Evolutionary conservation across 225 moss, liverwort and hornwort genomes (phyloP).

Genomic region (Pleurozium schreberi): DNA sequence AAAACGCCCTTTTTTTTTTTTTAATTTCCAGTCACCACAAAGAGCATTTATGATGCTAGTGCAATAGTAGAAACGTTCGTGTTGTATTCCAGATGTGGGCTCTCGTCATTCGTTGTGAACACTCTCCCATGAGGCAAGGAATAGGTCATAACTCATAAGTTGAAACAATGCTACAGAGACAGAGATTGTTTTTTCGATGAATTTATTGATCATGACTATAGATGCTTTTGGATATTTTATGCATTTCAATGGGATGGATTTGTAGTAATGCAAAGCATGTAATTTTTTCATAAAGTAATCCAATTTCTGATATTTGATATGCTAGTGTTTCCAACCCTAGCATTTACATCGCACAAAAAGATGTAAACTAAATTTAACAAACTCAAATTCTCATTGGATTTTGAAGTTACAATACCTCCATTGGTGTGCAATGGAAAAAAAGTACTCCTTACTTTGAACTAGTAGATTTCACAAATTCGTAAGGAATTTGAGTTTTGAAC

Average conservation of each 20-base stretch:
- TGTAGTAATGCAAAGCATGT: no score
- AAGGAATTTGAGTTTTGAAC: no score
- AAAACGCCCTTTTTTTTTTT: no score
- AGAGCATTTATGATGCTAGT: not conserved
- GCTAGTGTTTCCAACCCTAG: not conserved
- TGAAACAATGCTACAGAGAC: not conserved
- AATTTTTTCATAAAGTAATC: no score
- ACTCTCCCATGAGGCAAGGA: no score
- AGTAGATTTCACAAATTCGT: not conserved
- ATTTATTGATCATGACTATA: no score
- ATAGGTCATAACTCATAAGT: not conserved
- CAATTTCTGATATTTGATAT: no score
- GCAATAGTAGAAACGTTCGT: not conserved
- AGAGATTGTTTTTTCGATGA: no score
- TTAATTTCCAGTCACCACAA: no score
- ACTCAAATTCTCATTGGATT: not conserved
- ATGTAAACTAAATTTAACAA: not conserved
- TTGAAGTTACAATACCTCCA: not conserved
- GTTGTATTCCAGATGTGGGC: not conserved
- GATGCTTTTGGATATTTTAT: no score
- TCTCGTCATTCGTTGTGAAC: not conserved
- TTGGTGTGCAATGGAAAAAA: no score
- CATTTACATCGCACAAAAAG: not conserved
- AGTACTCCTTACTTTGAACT: no score
- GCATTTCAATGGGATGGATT: not conserved